Conservation (phyloP, 192 early-diverging fungal genomes). For the Haplosporangium gracile region DNA sequence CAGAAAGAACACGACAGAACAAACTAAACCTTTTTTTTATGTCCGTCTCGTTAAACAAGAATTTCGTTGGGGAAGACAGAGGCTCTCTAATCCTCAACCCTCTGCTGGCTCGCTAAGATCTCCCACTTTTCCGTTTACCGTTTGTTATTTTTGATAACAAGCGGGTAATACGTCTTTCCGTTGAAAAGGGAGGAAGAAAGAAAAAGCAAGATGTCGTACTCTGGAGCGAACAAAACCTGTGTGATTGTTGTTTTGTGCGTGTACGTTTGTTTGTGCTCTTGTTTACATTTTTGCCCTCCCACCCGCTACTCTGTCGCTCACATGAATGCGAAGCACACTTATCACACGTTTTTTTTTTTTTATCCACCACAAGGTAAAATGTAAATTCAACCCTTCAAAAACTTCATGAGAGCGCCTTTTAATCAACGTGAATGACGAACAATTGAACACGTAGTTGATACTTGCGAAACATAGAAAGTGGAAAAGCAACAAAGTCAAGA, state of each 20-base stretch:
- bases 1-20: slow-evolving; percentile 1
- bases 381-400: neutral
- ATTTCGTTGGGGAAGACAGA: neutral
- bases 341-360: neutral
- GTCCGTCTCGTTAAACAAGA: neutral
- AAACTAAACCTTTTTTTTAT: neutral
- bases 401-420: neutral
- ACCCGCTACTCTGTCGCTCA: neutral
- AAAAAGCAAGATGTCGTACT: neutral
- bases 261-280: slow-evolving; percentile 2
- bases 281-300: neutral
- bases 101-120: neutral
- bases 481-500: no score
- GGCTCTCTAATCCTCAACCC: neutral
- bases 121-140: neutral
- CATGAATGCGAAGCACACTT: neutral
- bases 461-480: neutral
- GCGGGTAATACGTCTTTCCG: slow-evolving; percentile 1
- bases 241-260: neutral
- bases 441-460: neutral
- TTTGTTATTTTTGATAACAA: neutral
- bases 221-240: neutral
- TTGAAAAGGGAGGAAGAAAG: neutral
- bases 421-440: neutral
- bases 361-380: neutral